Conservation (phyloP, 768 basidiomycete species). For the Trametes cinnabarina region DNA sequence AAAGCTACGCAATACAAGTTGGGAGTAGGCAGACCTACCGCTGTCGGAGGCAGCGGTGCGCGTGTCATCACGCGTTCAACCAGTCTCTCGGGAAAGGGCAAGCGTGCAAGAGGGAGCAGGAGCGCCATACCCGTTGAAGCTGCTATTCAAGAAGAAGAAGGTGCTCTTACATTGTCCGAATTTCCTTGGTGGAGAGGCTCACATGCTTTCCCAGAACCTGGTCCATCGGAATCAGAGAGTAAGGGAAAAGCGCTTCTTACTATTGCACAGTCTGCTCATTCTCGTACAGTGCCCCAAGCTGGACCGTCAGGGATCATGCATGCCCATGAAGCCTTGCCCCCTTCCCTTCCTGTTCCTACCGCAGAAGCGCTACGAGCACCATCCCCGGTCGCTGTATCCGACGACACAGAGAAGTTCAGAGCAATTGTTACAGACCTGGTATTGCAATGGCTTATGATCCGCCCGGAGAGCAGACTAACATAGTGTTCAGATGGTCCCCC, state of each 20-base stretch:
- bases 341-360: not conserved
- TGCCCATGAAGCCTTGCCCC: not conserved
- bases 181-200: not conserved
- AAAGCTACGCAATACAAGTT: conserved; percentile 68
- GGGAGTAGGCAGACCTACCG: conserved; percentile 68
- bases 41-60: conserved; percentile 65
- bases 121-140: conserved; percentile 50
- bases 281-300: conserved; percentile 20
- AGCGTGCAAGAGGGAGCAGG: conserved; percentile 50
- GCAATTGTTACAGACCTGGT: conserved; percentile 1
- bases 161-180: not conserved
- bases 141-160: conserved; percentile 51
- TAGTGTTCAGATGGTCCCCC: conserved; percentile 32
- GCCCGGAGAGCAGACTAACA: not conserved
- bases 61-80: conserved; percentile 61
- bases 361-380: not conserved
- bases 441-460: not conserved
- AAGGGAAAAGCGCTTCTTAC: not conserved
- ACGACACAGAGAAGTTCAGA: not conserved
- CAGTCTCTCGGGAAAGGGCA: conserved; percentile 44
- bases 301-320: conserved; percentile 27
- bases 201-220: conserved; percentile 10
- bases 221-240: not conserved
- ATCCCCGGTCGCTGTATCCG: not conserved
- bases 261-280: not conserved